Base-by-base conservation (phyloP, 352 stramenopile species). In the Globisporangium mamillatum region DNA sequence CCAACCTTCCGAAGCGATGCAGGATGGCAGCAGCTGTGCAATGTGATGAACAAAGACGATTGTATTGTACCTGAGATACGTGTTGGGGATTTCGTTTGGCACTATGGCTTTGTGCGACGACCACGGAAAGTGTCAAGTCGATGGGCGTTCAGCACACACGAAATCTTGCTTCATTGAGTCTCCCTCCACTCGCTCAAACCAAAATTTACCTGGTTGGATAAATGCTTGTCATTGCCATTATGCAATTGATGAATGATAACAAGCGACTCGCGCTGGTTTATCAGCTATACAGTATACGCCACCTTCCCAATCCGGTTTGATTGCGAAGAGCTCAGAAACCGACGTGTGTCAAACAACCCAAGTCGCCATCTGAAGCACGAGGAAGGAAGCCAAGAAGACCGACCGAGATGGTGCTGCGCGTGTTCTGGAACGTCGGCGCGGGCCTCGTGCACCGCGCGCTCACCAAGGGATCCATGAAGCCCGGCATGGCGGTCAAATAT, bases 371-470 rank as follows among this genome's bases (percentile, higher is more conserved):
- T 8, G 1, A 44, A 44, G 29, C 29, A 32, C 7, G 29, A 32
- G 29, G 29, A 32, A 32, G 29, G 41, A n/a, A 50, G 4, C 41
- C 14, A 25, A 22, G 16, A 32, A 36, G 20, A 18, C 16, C 16
- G 12, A 38, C 32, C 50, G n/a, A 56, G 20, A 93, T 93, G 83
- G 83, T 92, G 59, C 56, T 93, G 25, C 85, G 85, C 29, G 73
- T 80, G 63, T 77, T 91, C 63, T 93, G 85, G 85, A 93, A 92
- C 62, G 76, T 87, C n/a, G 72, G 75, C 29, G 68, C 81, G 14
- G 83, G 81, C 4, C 73, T 91, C 18, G 67, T 81, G 66, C 64
- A 90, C 70, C 83, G 79, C 27, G 73, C 82, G 32, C 63, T 86
- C 55, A 84, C 82, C 67, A 89, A 88, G 67, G 64, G 60, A 24